phyloP scores from a whole-genome alignment of 805 yeast species.

The Ogataea ramenticola region DNA sequence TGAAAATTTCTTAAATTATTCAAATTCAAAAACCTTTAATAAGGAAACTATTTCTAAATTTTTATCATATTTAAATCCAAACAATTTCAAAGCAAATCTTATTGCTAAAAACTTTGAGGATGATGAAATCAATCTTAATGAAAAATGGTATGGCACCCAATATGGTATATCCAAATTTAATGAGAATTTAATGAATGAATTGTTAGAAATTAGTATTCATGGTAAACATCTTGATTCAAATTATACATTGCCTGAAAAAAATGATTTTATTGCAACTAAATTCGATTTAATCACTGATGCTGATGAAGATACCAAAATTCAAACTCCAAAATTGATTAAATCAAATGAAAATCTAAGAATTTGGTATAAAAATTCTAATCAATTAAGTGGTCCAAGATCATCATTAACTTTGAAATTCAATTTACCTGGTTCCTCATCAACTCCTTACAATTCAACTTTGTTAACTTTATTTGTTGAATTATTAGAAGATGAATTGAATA shows the following conservation, averaged over 20 bases:
- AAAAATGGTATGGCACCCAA: constrained; percentile 90
- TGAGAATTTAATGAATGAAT: constrained; percentile 24
- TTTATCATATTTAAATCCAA: constrained; percentile 41
- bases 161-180: constrained; percentile 46
- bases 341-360: constrained; percentile 45
- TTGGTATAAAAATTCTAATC: constrained; percentile 90
- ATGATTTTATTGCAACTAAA: constrained; percentile 75
- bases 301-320: constrained; percentile 29
- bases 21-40: constrained; percentile 50
- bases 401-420: constrained; percentile 57
- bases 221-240: constrained; percentile 29
- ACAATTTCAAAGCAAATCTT: constrained; percentile 55
- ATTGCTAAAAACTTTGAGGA: constrained; percentile 46
- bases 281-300: constrained; percentile 44
- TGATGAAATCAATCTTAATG: constrained; percentile 36
- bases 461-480: constrained; percentile 62
- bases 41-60: constrained; percentile 44
- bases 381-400: constrained; percentile 84
- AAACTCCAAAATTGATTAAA: constrained; percentile 52
- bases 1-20: constrained; percentile 50
- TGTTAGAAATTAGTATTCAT: constrained; percentile 25
- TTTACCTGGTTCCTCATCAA: constrained; percentile 52
- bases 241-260: constrained; percentile 52
- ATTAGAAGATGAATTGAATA: constrained; percentile 68
- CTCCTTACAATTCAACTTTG: constrained; percentile 51